A percentile compares a stretch with the other conserved stretches of the same genome.
Conservation (phyloP, 2,329 filamentous ascomycete genomes). For the Hymenoscyphus infarciens region DNA sequence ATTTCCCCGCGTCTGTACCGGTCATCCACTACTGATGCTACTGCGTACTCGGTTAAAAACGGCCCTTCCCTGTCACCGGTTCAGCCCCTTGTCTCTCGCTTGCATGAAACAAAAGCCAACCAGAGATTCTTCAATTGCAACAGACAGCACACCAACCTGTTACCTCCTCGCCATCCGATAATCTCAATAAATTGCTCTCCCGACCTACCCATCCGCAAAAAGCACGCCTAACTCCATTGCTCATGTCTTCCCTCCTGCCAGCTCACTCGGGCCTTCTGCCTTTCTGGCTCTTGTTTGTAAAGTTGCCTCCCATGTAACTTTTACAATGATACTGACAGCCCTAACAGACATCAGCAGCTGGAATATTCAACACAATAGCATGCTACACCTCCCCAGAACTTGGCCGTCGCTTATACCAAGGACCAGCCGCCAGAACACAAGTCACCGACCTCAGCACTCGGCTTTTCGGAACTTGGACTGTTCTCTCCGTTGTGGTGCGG, state of each 20-base stretch:
- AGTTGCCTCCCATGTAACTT: not conserved
- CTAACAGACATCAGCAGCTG: not conserved
- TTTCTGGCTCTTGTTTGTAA: slow-evolving; percentile 2
- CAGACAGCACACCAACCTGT: too few relatives aligned
- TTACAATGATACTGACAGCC: not conserved
- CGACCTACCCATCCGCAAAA: too few relatives aligned
- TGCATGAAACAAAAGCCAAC: too few relatives aligned
- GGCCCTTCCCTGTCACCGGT: too few relatives aligned
- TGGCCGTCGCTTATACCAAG: not conserved
- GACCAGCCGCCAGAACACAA: slow-evolving; percentile 43
- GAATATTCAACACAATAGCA: not conserved
- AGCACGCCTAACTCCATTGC: too few relatives aligned
- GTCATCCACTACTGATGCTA: too few relatives aligned
- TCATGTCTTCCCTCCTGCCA: not conserved
- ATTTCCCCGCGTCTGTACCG: too few relatives aligned
- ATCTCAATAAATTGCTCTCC: too few relatives aligned
- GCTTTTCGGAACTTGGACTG: slow-evolving; percentile 67
- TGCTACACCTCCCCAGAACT: not conserved
- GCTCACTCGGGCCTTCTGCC: not conserved
- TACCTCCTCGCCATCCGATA: too few relatives aligned
- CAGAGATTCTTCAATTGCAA: too few relatives aligned
- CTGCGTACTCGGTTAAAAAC: too few relatives aligned
- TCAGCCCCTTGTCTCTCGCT: too few relatives aligned
- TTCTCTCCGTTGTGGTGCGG: slow-evolving; percentile 56
- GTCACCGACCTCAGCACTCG: slow-evolving; percentile 67